phyloP scores from a whole-genome alignment of 306 rosid genomes.

The Quercus bicolor region DNA sequence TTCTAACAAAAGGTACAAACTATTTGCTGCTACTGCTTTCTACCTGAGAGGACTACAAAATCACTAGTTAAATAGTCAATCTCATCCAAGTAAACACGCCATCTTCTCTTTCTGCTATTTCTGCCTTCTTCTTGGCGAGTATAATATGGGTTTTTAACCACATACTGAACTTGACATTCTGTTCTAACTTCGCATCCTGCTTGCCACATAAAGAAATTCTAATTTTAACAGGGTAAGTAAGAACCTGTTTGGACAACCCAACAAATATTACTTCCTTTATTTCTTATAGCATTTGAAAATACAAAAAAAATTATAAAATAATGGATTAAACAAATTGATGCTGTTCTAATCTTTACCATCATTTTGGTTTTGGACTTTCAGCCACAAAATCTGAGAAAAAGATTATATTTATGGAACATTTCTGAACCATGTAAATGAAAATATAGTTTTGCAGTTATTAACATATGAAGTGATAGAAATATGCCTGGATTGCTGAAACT shows the following conservation, averaged over 20 bases:
- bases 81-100: constrained; percentile 34
- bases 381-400: background rate
- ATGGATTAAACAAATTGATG: background rate
- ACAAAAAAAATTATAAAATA: background rate
- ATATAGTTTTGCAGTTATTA: background rate
- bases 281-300: too few species aligned
- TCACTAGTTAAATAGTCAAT: constrained; percentile 28
- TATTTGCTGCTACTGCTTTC: background rate
- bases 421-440: background rate
- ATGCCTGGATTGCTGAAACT: constrained; percentile 28
- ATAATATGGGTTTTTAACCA: constrained; percentile 14
- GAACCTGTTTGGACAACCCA: background rate
- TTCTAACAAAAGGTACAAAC: background rate
- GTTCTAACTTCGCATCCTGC: constrained; percentile 28
- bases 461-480: background rate
- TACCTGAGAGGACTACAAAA: constrained; percentile 34
- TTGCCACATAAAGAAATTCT: constrained; percentile 2
- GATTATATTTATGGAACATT: background rate
- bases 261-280: background rate
- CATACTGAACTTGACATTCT: constrained; percentile 23
- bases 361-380: background rate
- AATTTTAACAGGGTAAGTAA: background rate
- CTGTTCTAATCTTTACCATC: background rate
- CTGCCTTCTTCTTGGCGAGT: constrained; percentile 1
- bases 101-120: constrained; percentile 22